Evolutionary conservation across 2,329 filamentous ascomycete genomes (phyloP).

Genomic region (Colletotrichum sp.): DNA sequence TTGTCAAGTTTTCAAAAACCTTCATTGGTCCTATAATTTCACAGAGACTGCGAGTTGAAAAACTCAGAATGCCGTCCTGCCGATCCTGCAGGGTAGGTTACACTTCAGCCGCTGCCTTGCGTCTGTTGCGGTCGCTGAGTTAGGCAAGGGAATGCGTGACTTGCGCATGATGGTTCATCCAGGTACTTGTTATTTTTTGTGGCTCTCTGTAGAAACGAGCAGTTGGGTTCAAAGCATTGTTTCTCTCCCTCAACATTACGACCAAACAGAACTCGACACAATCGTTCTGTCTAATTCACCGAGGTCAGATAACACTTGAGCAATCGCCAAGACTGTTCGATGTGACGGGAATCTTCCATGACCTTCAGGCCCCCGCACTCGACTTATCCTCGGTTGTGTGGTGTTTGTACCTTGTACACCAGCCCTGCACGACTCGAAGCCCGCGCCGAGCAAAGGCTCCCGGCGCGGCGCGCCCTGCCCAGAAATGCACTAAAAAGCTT

Average conservation of each 20-base stretch:
- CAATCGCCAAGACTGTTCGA: neutral
- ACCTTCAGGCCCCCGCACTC: neutral
- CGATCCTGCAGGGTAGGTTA: neutral
- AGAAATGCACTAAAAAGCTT: neutral
- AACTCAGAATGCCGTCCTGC: neutral
- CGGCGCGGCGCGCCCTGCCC: neutral
- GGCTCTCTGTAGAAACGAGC: neutral
- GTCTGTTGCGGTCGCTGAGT: neutral
- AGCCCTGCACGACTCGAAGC: neutral
- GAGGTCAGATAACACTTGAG: neutral
- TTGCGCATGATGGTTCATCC: neutral
- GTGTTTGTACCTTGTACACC: neutral
- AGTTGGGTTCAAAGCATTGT: neutral
- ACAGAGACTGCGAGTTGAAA: neutral
- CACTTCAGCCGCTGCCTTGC: neutral
- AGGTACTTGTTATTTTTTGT: neutral
- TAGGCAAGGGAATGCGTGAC: neutral
- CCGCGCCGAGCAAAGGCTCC: neutral
- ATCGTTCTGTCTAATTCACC: neutral
- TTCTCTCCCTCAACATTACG: neutral
- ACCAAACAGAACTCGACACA: neutral
- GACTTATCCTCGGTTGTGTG: neutral
- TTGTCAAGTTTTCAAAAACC: neutral
- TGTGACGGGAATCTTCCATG: neutral
- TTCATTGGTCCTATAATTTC: neutral